A percentile compares a stretch with the other conserved stretches of the same genome.
Evolutionary conservation across 163 green algal species (phyloP).

Genomic region (Trebouxia gelatinosa): DNA sequence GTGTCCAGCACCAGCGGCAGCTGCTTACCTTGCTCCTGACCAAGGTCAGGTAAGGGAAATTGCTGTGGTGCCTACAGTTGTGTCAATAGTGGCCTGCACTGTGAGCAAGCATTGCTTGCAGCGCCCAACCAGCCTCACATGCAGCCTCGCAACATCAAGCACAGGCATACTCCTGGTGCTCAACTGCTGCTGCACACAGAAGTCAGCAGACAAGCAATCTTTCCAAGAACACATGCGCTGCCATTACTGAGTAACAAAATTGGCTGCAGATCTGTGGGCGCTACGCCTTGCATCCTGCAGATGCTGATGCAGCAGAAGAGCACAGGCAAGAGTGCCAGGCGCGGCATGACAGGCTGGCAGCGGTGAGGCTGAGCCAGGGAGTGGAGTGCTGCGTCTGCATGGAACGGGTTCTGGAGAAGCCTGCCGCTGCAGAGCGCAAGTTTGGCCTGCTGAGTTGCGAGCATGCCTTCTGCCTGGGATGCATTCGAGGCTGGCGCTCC

Average conservation of each 20-base stretch:
- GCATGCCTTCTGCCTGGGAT: constrained; percentile 86
- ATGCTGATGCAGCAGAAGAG: constrained; percentile 35
- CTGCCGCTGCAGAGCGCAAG: constrained; percentile 44
- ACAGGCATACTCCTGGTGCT: not conserved
- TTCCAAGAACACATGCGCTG: not conserved
- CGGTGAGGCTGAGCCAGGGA: constrained; percentile 37
- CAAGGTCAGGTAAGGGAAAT: not conserved
- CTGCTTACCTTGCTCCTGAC: not conserved
- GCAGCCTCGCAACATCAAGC: not conserved
- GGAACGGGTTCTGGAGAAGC: constrained; percentile 66
- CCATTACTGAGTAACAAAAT: not conserved
- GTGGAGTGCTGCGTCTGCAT: constrained; percentile 85
- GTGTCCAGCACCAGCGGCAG: not conserved
- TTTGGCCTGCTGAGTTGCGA: constrained; percentile 87
- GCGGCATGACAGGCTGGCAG: constrained; percentile 52
- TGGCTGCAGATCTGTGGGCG: constrained; percentile 56
- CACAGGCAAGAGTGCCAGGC: constrained; percentile 58
- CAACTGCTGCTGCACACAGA: not conserved
- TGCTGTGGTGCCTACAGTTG: constrained; percentile 37
- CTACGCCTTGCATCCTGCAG: constrained; percentile 58
- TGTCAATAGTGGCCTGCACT: constrained; percentile 60
- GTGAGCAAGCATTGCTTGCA: no score
- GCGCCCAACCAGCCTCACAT: no score
- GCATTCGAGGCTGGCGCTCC: constrained; percentile 81
- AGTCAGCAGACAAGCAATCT: not conserved